These are phyloP conservation scores for Collybiopsis luxurians DNA, from an alignment of 768 basidiomycete species.

Conservation along the genomic window DNA sequence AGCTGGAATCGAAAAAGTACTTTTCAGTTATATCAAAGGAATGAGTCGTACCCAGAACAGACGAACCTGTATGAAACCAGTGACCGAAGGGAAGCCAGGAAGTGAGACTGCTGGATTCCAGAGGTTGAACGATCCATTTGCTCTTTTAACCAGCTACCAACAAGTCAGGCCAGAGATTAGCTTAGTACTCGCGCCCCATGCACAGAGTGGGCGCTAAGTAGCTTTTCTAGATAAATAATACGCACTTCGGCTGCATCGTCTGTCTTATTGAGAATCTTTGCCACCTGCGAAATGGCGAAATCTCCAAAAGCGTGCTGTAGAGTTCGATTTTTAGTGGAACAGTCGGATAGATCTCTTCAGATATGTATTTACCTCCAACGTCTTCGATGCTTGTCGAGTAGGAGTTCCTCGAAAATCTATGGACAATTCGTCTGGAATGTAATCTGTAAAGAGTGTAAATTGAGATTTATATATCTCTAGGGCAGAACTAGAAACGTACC, in stretches of 20 bases:
- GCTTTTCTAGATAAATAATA: too few species aligned
- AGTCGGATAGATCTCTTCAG: background rate
- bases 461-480: background rate
- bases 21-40: background rate
- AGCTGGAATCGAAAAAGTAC: conserved; percentile 32
- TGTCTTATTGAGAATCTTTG: conserved; percentile 47
- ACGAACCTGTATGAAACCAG: conserved; percentile 60
- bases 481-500: conserved; percentile 28
- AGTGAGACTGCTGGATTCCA: conserved; percentile 59
- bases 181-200: too few species aligned
- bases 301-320: conserved; percentile 60
- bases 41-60: background rate
- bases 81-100: conserved; percentile 42
- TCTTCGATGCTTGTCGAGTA: conserved; percentile 60
- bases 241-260: conserved; percentile 50
- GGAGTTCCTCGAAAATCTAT: conserved; percentile 46
- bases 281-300: conserved; percentile 63
- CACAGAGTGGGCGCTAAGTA: too few species aligned
- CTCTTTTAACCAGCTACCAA: conserved; percentile 56
- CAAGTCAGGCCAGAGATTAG: too few species aligned
- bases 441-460: conserved; percentile 10
- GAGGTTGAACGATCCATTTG: conserved; percentile 55
- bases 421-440: conserved; percentile 18
- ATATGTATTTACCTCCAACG: conserved; percentile 44
- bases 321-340: background rate